These are phyloP conservation scores for Ulota crispa DNA, from an alignment of 225 moss, liverwort and hornwort species.

Conservation along the genomic window DNA sequence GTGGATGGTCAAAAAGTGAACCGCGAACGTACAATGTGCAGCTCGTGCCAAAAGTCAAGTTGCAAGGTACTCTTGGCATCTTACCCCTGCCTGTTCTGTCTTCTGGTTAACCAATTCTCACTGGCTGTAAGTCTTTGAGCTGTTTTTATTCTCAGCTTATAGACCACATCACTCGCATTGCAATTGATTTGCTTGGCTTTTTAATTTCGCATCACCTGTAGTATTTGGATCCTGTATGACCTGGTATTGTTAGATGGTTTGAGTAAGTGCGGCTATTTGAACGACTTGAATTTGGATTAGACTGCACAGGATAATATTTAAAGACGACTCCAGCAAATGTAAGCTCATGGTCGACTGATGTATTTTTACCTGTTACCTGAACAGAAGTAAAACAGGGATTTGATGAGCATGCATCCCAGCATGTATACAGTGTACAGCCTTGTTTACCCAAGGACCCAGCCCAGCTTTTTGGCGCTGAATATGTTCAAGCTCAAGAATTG, in stretches of 20 bases:
- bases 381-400: constrained; percentile 68
- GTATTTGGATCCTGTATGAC: constrained; percentile 8
- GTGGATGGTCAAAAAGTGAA: constrained; percentile 83
- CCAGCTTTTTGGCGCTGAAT: constrained; percentile 82
- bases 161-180: background rate
- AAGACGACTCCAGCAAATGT: constrained; percentile 1
- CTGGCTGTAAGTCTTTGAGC: background rate
- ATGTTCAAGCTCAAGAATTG: constrained; percentile 82
- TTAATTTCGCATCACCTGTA: background rate
- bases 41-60: constrained; percentile 73
- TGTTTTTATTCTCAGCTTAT: background rate
- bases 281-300: background rate
- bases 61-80: constrained; percentile 65
- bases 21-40: constrained; percentile 78
- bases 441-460: constrained; percentile 84
- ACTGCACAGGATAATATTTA: background rate
- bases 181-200: background rate
- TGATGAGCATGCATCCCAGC: constrained; percentile 70
- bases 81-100: background rate
- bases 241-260: constrained; percentile 5
- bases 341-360: constrained; percentile 13
- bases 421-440: constrained; percentile 98
- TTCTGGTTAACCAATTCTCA: background rate
- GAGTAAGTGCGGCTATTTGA: background rate
- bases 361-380: constrained; percentile 9